These are phyloP conservation scores for Calonectria multiphialidica DNA, from an alignment of 2,329 filamentous ascomycete species.

Conservation along the genomic window DNA sequence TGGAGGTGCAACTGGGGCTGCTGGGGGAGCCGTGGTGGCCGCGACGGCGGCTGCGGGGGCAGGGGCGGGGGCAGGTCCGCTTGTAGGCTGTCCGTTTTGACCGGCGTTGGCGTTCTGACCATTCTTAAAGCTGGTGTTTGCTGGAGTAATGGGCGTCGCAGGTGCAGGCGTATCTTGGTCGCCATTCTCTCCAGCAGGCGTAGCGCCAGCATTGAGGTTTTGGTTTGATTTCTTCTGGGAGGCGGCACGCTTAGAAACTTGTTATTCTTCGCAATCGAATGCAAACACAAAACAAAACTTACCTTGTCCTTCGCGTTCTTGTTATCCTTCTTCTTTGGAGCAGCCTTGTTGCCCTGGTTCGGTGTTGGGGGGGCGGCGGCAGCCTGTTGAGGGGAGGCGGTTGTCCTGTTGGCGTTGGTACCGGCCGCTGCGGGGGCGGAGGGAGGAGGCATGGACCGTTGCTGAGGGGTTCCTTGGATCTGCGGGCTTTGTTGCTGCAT, in stretches of 20 bases:
- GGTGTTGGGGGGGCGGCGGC: slow-evolving; percentile 82
- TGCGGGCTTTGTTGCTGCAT: slow-evolving; percentile 57
- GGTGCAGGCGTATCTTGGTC: slow-evolving; percentile 72
- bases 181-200: slow-evolving; percentile 68
- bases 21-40: slow-evolving; percentile 50
- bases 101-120: slow-evolving; percentile 44
- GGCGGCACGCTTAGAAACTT: slow-evolving; percentile 56
- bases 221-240: slow-evolving; percentile 74
- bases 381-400: slow-evolving; percentile 72
- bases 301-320: slow-evolving; percentile 78
- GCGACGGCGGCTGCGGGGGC: slow-evolving; percentile 47
- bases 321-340: slow-evolving; percentile 81
- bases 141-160: slow-evolving; percentile 73
- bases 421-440: slow-evolving; percentile 65
- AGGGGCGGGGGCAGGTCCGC: slow-evolving; percentile 40
- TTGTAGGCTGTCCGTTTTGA: slow-evolving; percentile 48
- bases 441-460: slow-evolving; percentile 77
- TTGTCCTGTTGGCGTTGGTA: slow-evolving; percentile 65
- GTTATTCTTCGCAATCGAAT: slow-evolving; percentile 27
- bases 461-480: slow-evolving; percentile 78
- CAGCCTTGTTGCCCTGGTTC: slow-evolving; percentile 77
- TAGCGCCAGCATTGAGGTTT: slow-evolving; percentile 62
- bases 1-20: slow-evolving; percentile 58
- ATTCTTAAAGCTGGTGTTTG: slow-evolving; percentile 61
- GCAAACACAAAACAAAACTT: slow-evolving; percentile 47